A percentile compares a stretch with the other conserved stretches of the same genome.
These are phyloP conservation scores for Clarireedia monteithiana DNA, from an alignment of 2,329 filamentous ascomycete genomes.

Conservation along the genomic window DNA sequence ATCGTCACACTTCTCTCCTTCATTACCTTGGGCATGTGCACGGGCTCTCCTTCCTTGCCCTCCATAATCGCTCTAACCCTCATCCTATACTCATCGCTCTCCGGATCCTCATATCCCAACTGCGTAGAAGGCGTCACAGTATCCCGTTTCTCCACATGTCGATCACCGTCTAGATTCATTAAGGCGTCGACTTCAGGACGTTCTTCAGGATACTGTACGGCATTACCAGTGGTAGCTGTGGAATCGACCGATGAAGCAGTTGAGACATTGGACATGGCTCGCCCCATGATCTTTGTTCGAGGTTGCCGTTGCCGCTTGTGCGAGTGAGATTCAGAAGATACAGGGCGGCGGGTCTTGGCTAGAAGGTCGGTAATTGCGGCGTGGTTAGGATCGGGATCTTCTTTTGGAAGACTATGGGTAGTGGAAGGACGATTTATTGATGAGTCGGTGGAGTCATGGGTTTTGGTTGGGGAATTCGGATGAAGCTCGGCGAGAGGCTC, in stretches of 20 bases:
- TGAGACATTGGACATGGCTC: slow-evolving; percentile 51
- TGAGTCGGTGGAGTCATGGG: background rate
- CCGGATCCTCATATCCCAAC: slow-evolving; percentile 27
- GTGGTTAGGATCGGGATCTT: slow-evolving; percentile 9
- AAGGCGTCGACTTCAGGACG: slow-evolving; percentile 5
- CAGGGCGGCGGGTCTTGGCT: slow-evolving; percentile 24
- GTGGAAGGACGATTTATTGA: background rate
- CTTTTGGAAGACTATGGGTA: background rate
- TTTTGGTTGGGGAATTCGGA: background rate
- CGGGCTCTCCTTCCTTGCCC: slow-evolving; percentile 21
- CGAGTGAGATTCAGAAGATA: slow-evolving; percentile 9
- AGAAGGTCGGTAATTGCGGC: slow-evolving; percentile 25
- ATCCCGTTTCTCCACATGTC: background rate
- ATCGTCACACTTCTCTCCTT: background rate
- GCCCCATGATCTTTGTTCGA: slow-evolving; percentile 40
- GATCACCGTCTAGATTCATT: background rate
- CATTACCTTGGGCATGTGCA: background rate
- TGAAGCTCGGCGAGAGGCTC: slow-evolving; percentile 3
- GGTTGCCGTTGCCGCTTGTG: slow-evolving; percentile 25
- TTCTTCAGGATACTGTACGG: slow-evolving; percentile 21
- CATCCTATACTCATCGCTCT: slow-evolving; percentile 23
- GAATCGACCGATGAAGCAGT: slow-evolving; percentile 37
- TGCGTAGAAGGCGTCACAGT: slow-evolving; percentile 17
- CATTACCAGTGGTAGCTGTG: slow-evolving; percentile 23
- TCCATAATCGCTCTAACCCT: slow-evolving; percentile 26